Percentiles rank a stretch among this genome's conserved stretches.
Evolutionary conservation across 139 green algal species (phyloP).

Genomic region (Picochlorum sp.): DNA sequence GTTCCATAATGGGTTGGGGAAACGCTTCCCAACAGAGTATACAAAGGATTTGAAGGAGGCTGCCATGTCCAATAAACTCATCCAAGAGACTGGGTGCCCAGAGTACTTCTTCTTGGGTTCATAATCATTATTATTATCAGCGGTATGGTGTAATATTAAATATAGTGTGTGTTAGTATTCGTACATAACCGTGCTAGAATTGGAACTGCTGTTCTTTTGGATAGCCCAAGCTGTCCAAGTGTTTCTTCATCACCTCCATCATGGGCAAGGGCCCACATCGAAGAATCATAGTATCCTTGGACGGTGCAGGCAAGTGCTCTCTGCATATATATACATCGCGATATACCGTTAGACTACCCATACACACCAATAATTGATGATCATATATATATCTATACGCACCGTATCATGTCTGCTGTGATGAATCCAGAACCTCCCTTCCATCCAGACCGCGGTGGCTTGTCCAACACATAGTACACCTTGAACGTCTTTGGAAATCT

Average conservation of each 20-base stretch:
- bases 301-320: constrained; percentile 45
- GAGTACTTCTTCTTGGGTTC: constrained; percentile 51
- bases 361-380: background rate
- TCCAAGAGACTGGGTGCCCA: constrained; percentile 56
- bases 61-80: constrained; percentile 16
- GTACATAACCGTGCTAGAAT: constrained; percentile 48
- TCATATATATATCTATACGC: background rate
- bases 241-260: constrained; percentile 75
- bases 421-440: constrained; percentile 66
- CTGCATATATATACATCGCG: background rate
- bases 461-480: constrained; percentile 58
- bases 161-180: no score
- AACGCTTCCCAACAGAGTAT: constrained; percentile 42
- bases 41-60: constrained; percentile 40
- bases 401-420: constrained; percentile 61
- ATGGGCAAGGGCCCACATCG: constrained; percentile 82
- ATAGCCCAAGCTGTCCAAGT: constrained; percentile 71
- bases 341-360: background rate
- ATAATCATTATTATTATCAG: background rate
- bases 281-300: constrained; percentile 47
- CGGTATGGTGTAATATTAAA: no score
- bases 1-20: constrained; percentile 58
- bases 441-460: constrained; percentile 49
- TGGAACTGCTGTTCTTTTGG: constrained; percentile 68
- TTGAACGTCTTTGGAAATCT: constrained; percentile 42